phyloP scores from a whole-genome alignment of 1,284 basidiomycete species.

The Puccinia novopanici region DNA sequence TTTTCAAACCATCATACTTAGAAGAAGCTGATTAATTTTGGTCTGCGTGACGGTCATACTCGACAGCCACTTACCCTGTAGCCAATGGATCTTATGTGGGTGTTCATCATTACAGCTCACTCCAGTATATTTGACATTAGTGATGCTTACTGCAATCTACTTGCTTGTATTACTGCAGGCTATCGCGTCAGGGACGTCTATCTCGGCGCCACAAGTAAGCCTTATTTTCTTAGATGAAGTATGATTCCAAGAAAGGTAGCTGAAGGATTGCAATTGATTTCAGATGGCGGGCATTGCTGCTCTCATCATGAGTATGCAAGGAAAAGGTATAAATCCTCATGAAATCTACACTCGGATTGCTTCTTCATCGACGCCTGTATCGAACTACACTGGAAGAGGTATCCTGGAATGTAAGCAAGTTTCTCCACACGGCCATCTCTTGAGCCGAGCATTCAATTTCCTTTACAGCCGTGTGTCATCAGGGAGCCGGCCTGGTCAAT shows the following conservation, averaged over 20 bases:
- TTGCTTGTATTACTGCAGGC: slow-evolving; percentile 17
- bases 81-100: slow-evolving; percentile 42
- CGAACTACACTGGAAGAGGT: slow-evolving; percentile 33
- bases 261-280: not conserved
- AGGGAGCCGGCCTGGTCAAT: slow-evolving; percentile 44
- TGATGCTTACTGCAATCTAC: not conserved
- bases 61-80: slow-evolving; percentile 43
- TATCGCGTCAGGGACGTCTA: slow-evolving; percentile 48
- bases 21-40: not conserved
- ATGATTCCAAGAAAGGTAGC: not conserved
- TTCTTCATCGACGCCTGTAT: slow-evolving; percentile 34
- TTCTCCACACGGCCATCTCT: not conserved
- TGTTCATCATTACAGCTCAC: not conserved
- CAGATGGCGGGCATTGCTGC: slow-evolving; percentile 50
- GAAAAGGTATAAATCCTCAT: slow-evolving; percentile 31
- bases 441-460: not conserved
- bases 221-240: not conserved
- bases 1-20: not conserved
- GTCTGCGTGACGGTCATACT: not conserved
- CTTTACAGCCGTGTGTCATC: slow-evolving; percentile 46
- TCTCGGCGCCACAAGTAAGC: slow-evolving; percentile 41
- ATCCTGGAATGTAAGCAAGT: slow-evolving; percentile 45
- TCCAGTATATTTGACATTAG: slow-evolving; percentile 65
- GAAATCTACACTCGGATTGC: slow-evolving; percentile 38
- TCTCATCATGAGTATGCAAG: slow-evolving; percentile 34